phyloP scores from a whole-genome alignment of 306 rosid genomes.

The Aeschynomene evenia region DNA sequence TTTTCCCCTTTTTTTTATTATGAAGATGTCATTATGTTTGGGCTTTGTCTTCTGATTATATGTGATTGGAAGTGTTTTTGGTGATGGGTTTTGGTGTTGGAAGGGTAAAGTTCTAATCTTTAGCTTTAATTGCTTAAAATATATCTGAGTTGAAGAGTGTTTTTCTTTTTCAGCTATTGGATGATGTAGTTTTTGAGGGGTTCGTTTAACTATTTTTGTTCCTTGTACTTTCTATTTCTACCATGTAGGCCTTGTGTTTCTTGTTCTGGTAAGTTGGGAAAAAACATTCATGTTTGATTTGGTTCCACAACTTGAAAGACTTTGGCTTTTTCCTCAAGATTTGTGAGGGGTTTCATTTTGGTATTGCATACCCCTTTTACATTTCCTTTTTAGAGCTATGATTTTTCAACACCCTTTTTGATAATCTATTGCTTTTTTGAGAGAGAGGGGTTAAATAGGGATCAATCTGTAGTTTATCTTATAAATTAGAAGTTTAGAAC shows the following conservation, averaged over 20 bases:
- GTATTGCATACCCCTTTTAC: neutral
- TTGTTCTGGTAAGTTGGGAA: constrained; percentile 48
- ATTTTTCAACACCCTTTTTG: constrained; percentile 12
- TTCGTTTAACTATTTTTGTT: constrained; percentile 25
- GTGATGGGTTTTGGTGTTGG: constrained; percentile 17
- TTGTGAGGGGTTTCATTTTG: constrained; percentile 6
- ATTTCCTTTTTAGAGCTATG: neutral
- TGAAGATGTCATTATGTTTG: constrained; percentile 11
- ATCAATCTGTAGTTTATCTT: constrained; percentile 7
- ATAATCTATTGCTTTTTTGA: neutral
- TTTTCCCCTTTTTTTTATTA: neutral
- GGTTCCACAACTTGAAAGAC: constrained; percentile 17
- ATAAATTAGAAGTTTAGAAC: neutral
- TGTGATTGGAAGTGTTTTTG: constrained; percentile 4
- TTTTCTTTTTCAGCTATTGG: neutral
- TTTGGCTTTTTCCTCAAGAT: constrained; percentile 27
- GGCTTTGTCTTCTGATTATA: constrained; percentile 2
- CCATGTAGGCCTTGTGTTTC: constrained; percentile 38
- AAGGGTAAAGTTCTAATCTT: constrained; percentile 38
- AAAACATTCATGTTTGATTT: constrained; percentile 34
- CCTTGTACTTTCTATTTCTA: constrained; percentile 31
- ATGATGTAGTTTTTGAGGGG: constrained; percentile 27
- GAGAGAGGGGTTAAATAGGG: neutral
- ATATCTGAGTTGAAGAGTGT: neutral
- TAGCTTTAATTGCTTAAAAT: constrained; percentile 8